phyloP scores from a whole-genome alignment of 176 grass and related monocot species.

The Dactylis glomerata region DNA sequence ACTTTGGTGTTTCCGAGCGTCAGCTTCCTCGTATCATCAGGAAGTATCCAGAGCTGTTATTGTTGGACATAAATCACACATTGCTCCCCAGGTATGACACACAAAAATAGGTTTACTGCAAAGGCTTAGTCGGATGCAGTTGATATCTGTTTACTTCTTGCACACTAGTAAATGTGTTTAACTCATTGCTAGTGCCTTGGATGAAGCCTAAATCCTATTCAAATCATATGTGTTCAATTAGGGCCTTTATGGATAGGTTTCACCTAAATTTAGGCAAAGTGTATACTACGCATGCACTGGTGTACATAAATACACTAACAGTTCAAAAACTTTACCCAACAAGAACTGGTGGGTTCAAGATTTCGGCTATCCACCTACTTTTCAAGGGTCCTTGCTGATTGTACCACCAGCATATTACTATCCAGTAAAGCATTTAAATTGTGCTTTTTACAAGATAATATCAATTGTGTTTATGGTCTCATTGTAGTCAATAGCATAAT shows the following conservation, averaged over 20 bases:
- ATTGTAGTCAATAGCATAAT: not conserved
- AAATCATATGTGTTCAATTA: not conserved
- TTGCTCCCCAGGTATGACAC: slow-evolving; percentile 66
- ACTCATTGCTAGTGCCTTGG: not conserved
- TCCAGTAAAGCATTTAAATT: not conserved
- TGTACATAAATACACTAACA: not conserved
- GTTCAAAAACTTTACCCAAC: not conserved
- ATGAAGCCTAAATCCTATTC: not conserved
- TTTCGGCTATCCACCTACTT: not conserved
- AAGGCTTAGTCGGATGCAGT: not conserved
- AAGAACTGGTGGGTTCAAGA: not conserved
- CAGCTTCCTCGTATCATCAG: slow-evolving; percentile 68
- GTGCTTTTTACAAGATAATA: not conserved
- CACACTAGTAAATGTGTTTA: not conserved
- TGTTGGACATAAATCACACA: slow-evolving; percentile 67
- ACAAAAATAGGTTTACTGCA: not conserved
- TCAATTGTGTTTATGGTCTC: not conserved
- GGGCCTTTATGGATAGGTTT: not conserved
- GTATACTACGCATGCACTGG: not conserved
- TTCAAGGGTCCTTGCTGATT: not conserved
- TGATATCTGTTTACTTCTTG: slow-evolving; percentile 6
- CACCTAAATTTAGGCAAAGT: not conserved
- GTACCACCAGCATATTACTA: not conserved
- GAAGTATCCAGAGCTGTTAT: slow-evolving; percentile 85
- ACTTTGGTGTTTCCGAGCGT: slow-evolving; percentile 69